These are phyloP conservation scores for Fusarium metavorans DNA, from an alignment of 2,329 filamentous ascomycete genomes.

Conservation along the genomic window DNA sequence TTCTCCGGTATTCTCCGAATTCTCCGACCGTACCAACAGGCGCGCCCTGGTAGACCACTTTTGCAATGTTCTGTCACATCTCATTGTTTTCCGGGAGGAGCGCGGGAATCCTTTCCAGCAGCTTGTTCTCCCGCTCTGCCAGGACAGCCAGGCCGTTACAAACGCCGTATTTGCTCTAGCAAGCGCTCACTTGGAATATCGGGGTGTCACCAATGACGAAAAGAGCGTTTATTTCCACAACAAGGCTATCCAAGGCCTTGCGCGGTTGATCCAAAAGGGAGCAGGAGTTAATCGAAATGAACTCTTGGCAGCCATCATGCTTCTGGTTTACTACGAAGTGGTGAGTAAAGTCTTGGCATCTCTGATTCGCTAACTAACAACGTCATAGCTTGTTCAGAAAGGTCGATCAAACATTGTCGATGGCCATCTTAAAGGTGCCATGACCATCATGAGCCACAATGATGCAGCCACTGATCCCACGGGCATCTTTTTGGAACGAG, in stretches of 20 bases:
- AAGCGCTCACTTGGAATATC: constrained; percentile 83
- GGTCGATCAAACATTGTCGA: constrained; percentile 70
- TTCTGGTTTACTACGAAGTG: constrained; percentile 73
- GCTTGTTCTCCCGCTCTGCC: constrained; percentile 70
- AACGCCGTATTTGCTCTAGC: constrained; percentile 88
- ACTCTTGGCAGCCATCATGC: constrained; percentile 70
- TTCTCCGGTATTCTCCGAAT: constrained; percentile 67
- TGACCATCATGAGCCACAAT: constrained; percentile 69
- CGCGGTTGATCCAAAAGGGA: constrained; percentile 67
- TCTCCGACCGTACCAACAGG: constrained; percentile 65
- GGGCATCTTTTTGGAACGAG: constrained; percentile 69
- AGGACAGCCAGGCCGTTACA: constrained; percentile 71
- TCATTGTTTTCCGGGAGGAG: constrained; percentile 75
- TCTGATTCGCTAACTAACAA: constrained; percentile 14
- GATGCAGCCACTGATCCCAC: constrained; percentile 61
- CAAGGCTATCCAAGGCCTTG: constrained; percentile 68
- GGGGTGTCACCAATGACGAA: constrained; percentile 64
- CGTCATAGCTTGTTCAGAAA: constrained; percentile 67
- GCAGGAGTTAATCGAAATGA: constrained; percentile 65
- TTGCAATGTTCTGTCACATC: constrained; percentile 71
- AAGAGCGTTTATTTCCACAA: constrained; percentile 71
- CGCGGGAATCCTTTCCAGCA: constrained; percentile 73
- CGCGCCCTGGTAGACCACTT: constrained; percentile 72
- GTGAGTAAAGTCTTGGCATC: constrained; percentile 54
- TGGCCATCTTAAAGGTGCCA: constrained; percentile 70